phyloP scores from a whole-genome alignment of 2,329 filamentous ascomycete genomes.

The Gremmenia infestans region DNA sequence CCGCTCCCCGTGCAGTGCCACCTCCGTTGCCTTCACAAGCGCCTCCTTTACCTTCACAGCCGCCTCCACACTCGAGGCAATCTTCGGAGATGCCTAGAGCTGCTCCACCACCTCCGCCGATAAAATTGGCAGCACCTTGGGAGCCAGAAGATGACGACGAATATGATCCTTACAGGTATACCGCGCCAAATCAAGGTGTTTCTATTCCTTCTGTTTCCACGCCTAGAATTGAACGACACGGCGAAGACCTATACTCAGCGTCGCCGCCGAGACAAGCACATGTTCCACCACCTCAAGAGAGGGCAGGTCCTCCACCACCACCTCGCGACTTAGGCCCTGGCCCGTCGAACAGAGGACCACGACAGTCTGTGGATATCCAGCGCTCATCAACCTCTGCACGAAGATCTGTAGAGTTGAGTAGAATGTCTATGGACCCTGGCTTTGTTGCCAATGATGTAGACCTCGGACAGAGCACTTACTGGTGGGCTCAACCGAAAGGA shows the following conservation, averaged over 20 bases:
- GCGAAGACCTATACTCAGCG: constrained; percentile 32
- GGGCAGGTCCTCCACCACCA: constrained; percentile 41
- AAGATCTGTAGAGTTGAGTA: constrained; percentile 61
- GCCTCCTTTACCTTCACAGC: constrained; percentile 34
- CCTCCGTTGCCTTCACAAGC: constrained; percentile 62
- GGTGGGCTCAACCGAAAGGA: constrained; percentile 81
- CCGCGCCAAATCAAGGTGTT: constrained; percentile 30
- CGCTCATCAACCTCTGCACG: constrained; percentile 46
- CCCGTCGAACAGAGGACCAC: constrained; percentile 30
- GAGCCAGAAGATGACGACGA: constrained; percentile 61
- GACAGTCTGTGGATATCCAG: constrained; percentile 61
- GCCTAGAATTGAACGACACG: constrained; percentile 18
- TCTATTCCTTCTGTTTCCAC: constrained; percentile 14
- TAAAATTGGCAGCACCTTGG: constrained; percentile 36
- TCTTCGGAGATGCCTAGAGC: constrained; percentile 68
- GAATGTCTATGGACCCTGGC: constrained; percentile 72
- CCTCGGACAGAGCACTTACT: constrained; percentile 65
- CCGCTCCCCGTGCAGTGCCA: constrained; percentile 55
- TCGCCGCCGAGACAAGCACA: constrained; percentile 29
- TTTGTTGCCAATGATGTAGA: constrained; percentile 88
- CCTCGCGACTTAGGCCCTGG: constrained; percentile 35
- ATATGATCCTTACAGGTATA: constrained; percentile 63
- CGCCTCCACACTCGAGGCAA: constrained; percentile 45
- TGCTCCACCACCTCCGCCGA: constrained; percentile 46
- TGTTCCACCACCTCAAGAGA: constrained; percentile 31